A percentile compares a stretch with the other conserved stretches of the same genome.
These are phyloP conservation scores for Daphne laureola DNA, from an alignment of 441 rosid species.

Conservation along the genomic window DNA sequence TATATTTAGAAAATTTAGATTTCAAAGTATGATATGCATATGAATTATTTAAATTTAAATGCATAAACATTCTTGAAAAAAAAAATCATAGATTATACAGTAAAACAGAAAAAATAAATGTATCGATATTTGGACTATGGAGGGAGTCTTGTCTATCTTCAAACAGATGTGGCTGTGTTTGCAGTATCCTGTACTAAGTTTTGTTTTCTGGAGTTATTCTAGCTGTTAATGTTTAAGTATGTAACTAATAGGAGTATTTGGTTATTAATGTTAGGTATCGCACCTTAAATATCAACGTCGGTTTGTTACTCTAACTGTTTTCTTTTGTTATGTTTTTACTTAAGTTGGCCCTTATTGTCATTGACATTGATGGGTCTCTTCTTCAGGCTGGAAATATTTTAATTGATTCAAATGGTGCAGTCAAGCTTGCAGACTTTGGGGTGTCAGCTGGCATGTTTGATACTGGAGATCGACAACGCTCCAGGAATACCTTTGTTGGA, in stretches of 20 bases:
- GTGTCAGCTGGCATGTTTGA: slow-evolving; percentile 98
- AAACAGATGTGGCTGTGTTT: no score
- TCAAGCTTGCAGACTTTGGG: slow-evolving; percentile 95
- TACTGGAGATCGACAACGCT: slow-evolving; percentile 90
- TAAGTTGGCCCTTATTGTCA: slow-evolving; percentile 11
- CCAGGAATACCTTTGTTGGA: slow-evolving; percentile 96
- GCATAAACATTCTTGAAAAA: no score
- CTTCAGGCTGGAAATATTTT: slow-evolving; percentile 92
- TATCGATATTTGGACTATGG: no score
- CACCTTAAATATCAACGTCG: neutral
- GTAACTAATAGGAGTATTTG: slow-evolving; percentile 1
- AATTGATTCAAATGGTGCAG: slow-evolving; percentile 63
- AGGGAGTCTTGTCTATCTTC: no score
- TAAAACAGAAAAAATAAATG: no score
- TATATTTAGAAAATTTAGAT: no score
- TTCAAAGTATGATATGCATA: no score
- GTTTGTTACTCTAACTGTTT: slow-evolving; percentile 7
- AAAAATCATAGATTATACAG: no score
- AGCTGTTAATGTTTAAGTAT: no score
- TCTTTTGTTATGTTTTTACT: neutral
- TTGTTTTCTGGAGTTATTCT: no score
- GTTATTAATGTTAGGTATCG: neutral
- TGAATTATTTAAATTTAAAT: no score
- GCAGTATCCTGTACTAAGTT: no score
- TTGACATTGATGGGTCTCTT: slow-evolving; percentile 17